phyloP scores from a whole-genome alignment of 495 filamentous ascomycete genomes.

The Sordaria brevicollis region DNA sequence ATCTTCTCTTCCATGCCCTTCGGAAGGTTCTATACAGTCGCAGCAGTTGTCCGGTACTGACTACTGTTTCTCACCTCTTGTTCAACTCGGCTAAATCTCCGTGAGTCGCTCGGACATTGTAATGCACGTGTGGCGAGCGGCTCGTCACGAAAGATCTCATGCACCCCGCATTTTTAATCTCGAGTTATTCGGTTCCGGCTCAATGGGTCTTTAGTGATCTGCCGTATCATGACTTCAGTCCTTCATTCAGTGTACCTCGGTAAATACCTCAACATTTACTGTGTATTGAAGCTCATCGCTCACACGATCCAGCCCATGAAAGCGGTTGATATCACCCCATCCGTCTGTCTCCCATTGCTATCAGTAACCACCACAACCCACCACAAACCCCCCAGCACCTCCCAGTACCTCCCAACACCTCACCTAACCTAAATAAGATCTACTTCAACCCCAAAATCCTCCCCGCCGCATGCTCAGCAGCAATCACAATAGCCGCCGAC shows the following conservation, averaged over 20 bases:
- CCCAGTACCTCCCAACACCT: background rate
- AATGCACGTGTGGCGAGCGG: too few relatives aligned
- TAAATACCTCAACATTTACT: too few relatives aligned
- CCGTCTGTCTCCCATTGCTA: background rate
- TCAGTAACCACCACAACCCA: too few relatives aligned
- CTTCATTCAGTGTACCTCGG: too few relatives aligned
- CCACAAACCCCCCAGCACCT: too few relatives aligned
- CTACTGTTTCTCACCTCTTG: too few relatives aligned
- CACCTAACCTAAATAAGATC: background rate
- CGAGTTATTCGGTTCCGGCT: background rate
- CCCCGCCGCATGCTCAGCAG: constrained; percentile 41
- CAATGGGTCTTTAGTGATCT: background rate
- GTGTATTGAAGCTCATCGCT: too few relatives aligned
- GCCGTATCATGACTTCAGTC: too few relatives aligned
- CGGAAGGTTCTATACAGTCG: too few relatives aligned
- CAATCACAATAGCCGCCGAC: constrained; percentile 41
- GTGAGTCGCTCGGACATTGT: background rate
- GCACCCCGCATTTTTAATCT: background rate
- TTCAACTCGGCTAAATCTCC: background rate
- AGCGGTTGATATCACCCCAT: background rate
- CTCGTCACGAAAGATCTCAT: background rate
- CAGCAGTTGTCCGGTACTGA: too few relatives aligned
- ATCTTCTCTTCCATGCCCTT: too few relatives aligned
- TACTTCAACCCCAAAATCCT: constrained; percentile 6
- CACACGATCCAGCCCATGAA: too few relatives aligned